A percentile compares a stretch with the other conserved stretches of the same genome.
phyloP scores from a whole-genome alignment of 495 filamentous ascomycete genomes.

The Xylaria cubensis region DNA sequence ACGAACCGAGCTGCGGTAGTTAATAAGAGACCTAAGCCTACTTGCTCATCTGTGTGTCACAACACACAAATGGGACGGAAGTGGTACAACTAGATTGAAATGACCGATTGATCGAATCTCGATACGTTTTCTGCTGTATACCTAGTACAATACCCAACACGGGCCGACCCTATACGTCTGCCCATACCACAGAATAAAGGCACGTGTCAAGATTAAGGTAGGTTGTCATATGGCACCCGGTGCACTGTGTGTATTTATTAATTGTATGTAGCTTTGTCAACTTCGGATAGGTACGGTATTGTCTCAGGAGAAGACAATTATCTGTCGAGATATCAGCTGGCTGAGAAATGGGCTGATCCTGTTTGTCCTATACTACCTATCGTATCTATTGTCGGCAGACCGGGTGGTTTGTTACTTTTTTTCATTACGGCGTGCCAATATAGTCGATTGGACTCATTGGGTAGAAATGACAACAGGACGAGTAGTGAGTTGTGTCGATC shows the following conservation, averaged over 20 bases:
- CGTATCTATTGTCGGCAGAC: not conserved
- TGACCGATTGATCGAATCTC: not conserved
- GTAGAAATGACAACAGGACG: slow-evolving; percentile 2
- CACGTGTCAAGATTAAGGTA: not conserved
- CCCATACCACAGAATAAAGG: not conserved
- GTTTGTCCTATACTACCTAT: not conserved
- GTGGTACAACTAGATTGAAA: not conserved
- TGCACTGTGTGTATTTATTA: not conserved
- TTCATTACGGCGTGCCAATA: not conserved
- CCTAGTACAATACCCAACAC: not conserved
- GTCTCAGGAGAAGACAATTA: not conserved
- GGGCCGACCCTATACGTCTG: not conserved
- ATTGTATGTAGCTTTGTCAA: not conserved
- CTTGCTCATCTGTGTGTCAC: not conserved
- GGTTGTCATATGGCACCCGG: not conserved
- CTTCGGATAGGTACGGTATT: not conserved
- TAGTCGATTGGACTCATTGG: not conserved
- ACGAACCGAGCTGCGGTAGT: not conserved
- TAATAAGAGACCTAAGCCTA: not conserved
- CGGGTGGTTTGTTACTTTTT: not conserved
- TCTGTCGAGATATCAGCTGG: not conserved
- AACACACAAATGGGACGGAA: not conserved
- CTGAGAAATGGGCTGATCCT: not conserved
- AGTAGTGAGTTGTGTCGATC: not conserved
- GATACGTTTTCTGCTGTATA: not conserved